A percentile compares a stretch with the other conserved stretches of the same genome.
Conservation (phyloP, 2,329 filamentous ascomycete species). For the Epichloe coenophiala region DNA sequence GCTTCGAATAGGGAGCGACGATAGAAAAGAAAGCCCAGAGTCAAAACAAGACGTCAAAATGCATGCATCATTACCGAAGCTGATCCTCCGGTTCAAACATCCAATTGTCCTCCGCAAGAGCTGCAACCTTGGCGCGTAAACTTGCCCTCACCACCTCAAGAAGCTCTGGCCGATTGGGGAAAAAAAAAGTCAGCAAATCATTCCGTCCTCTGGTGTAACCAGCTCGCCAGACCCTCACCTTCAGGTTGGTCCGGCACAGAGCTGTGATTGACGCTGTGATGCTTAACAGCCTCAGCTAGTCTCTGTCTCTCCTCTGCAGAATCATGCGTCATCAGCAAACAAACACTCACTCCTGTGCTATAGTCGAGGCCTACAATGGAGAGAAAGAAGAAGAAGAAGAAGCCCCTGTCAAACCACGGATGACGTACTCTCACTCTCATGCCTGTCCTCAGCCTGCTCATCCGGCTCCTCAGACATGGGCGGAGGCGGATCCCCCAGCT, state of each 20-base stretch:
- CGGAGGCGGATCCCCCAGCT: constrained; percentile 35
- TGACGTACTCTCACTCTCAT: constrained; percentile 40
- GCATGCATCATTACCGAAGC: constrained; percentile 19
- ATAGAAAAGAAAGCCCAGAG: background rate
- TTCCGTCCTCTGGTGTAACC: background rate
- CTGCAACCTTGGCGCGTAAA: constrained; percentile 57
- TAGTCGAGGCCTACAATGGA: background rate
- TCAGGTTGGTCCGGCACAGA: constrained; percentile 48
- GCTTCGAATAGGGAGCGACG: no score
- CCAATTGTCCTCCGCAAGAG: constrained; percentile 74
- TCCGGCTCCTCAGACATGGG: constrained; percentile 30
- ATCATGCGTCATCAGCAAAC: background rate
- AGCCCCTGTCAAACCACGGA: background rate
- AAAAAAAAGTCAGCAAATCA: background rate
- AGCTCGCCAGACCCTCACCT: constrained; percentile 31
- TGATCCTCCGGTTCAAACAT: constrained; percentile 68
- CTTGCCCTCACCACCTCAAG: constrained; percentile 56
- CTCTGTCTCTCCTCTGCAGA: constrained; percentile 42
- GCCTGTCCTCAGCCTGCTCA: constrained; percentile 42
- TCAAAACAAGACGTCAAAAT: background rate
- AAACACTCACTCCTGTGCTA: background rate
- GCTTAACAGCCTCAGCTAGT: constrained; percentile 46
- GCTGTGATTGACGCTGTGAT: constrained; percentile 43
- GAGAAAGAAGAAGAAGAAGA: no score
- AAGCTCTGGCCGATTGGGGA: constrained; percentile 39